phyloP scores from a whole-genome alignment of 495 filamentous ascomycete species.

The Penicillium mononematosum region DNA sequence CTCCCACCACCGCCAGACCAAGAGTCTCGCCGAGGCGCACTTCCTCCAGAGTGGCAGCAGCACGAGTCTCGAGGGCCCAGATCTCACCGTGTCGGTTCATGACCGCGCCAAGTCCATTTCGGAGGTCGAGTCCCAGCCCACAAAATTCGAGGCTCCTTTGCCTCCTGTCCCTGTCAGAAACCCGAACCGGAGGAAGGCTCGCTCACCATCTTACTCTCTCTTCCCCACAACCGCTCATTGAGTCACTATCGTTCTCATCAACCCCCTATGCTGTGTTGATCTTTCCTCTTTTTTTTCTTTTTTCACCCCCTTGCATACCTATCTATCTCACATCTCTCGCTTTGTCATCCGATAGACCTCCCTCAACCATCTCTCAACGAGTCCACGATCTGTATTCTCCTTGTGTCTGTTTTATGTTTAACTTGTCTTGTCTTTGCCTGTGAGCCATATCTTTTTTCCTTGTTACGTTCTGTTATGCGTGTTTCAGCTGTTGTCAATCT shows the following conservation, averaged over 20 bases:
- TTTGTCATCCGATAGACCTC: slow-evolving; percentile 13
- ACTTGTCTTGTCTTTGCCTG: slow-evolving; percentile 13
- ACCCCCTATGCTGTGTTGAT: background rate
- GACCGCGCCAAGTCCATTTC: slow-evolving; percentile 43
- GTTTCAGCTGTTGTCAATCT: slow-evolving; percentile 21
- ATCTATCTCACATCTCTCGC: slow-evolving; percentile 9
- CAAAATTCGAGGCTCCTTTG: slow-evolving; percentile 11
- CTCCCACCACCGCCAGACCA: slow-evolving; percentile 42
- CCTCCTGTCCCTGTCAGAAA: slow-evolving; percentile 24
- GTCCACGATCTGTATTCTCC: slow-evolving; percentile 18
- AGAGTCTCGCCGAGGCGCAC: slow-evolving; percentile 40
- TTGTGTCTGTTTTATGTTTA: slow-evolving; percentile 12
- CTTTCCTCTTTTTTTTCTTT: slow-evolving; percentile 4
- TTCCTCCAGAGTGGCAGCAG: slow-evolving; percentile 29
- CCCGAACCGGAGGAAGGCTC: slow-evolving; percentile 32
- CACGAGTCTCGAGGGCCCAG: slow-evolving; percentile 26
- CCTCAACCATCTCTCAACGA: slow-evolving; percentile 16
- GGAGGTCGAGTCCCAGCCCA: slow-evolving; percentile 26
- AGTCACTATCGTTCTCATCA: slow-evolving; percentile 9
- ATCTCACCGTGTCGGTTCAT: slow-evolving; percentile 22
- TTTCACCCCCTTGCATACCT: slow-evolving; percentile 13
- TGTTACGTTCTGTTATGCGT: background rate
- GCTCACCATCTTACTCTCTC: slow-evolving; percentile 46
- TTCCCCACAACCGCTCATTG: slow-evolving; percentile 36
- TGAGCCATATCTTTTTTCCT: slow-evolving; percentile 10